Percentiles rank a stretch among this genome's conserved stretches.
Evolutionary conservation across 805 yeast species (phyloP).

Genomic region (Saturnispora galanensis): DNA sequence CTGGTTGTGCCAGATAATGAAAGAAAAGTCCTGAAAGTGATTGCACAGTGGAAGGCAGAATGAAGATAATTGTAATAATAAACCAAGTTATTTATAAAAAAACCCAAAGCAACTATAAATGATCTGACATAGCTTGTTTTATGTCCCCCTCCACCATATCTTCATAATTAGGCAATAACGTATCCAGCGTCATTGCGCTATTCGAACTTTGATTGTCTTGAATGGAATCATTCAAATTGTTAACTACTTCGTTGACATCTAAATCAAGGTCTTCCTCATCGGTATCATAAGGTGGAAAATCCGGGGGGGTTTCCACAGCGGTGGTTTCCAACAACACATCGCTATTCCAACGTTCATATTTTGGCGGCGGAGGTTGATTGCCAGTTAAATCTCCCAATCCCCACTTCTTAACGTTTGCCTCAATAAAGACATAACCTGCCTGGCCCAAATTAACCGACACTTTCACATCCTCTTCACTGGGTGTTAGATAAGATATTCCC

Average conservation of each 20-base stretch:
- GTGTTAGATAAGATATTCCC: constrained; percentile 43
- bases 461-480: constrained; percentile 53
- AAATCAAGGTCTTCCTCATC: constrained; percentile 24
- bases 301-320: constrained; percentile 45
- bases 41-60: constrained; percentile 69
- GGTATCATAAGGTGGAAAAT: constrained; percentile 36
- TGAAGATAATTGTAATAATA: constrained; percentile 6
- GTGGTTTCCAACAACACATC: constrained; percentile 66
- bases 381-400: constrained; percentile 91
- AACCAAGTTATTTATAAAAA: background rate
- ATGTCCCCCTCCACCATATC: constrained; percentile 13
- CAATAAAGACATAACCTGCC: constrained; percentile 80
- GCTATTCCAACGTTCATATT: constrained; percentile 69
- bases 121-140: constrained; percentile 12
- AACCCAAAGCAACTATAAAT: background rate
- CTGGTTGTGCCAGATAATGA: constrained; percentile 72
- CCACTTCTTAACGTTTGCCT: constrained; percentile 92
- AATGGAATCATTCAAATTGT: background rate
- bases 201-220: constrained; percentile 1
- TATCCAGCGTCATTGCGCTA: constrained; percentile 19
- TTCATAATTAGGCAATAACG: constrained; percentile 18
- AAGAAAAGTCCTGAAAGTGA: constrained; percentile 74
- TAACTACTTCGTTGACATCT: constrained; percentile 1
- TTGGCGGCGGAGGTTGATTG: constrained; percentile 85
- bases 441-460: constrained; percentile 92